A percentile compares a stretch with the other conserved stretches of the same genome.
Conservation (phyloP, 371 early-diverging fungal species). For the Rhizopus delemar region DNA sequence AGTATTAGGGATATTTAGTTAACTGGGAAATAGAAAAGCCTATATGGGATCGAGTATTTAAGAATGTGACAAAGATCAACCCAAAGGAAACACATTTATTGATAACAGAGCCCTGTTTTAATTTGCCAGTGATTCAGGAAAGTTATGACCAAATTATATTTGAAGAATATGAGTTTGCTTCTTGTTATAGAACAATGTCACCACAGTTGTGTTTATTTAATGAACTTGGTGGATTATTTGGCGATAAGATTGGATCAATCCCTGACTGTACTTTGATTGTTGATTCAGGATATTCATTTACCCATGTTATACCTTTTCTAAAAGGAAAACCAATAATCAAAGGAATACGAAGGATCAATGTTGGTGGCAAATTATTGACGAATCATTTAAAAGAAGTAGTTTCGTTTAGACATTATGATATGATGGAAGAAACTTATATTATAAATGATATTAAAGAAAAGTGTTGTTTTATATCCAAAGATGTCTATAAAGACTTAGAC, state of each 20-base stretch:
- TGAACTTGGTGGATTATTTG: constrained; percentile 53
- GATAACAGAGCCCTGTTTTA: constrained; percentile 83
- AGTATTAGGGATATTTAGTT: constrained; percentile 65
- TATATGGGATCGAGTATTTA: constrained; percentile 78
- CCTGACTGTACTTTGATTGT: constrained; percentile 74
- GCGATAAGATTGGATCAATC: constrained; percentile 42
- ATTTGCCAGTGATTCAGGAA: constrained; percentile 70
- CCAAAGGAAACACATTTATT: constrained; percentile 65
- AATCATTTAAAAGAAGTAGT: constrained; percentile 87
- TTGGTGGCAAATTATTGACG: constrained; percentile 85
- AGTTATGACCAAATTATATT: constrained; percentile 82
- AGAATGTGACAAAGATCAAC: constrained; percentile 61
- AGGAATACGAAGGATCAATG: constrained; percentile 70
- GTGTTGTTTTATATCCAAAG: constrained; percentile 77
- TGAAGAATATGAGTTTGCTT: constrained; percentile 79
- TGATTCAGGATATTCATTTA: constrained; percentile 83
- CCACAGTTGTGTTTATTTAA: constrained; percentile 52
- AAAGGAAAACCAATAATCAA: constrained; percentile 57
- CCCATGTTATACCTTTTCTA: constrained; percentile 76
- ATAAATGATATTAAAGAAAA: constrained; percentile 83
- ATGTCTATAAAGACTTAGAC: constrained; percentile 68
- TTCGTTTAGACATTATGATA: constrained; percentile 84
- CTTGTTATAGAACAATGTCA: constrained; percentile 62
- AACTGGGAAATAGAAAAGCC: constrained; percentile 79
- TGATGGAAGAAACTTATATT: constrained; percentile 90